These are phyloP conservation scores for Escovopsis sp. DNA, from an alignment of 2,329 filamentous ascomycete genomes.

Conservation along the genomic window DNA sequence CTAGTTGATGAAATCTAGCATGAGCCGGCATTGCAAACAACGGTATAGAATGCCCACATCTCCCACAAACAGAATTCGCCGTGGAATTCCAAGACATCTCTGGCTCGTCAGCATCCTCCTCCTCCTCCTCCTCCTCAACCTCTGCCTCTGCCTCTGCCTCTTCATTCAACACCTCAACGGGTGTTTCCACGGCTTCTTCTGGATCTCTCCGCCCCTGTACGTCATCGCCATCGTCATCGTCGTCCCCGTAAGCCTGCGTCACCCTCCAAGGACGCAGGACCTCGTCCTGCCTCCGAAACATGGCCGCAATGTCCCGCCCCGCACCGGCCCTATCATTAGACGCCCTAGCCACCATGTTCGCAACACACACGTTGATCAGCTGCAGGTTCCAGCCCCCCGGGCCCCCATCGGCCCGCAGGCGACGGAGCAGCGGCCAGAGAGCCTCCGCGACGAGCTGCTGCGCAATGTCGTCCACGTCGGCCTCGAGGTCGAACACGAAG, in stretches of 20 bases:
- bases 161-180: conserved; percentile 15
- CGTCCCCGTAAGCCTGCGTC: neutral
- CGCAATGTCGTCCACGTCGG: conserved; percentile 43
- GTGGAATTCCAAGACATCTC: conserved; percentile 17
- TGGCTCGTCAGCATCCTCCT: conserved; percentile 11
- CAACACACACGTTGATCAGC: conserved; percentile 73
- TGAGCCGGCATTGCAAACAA: conserved; percentile 45
- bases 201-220: too few relatives aligned
- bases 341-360: conserved; percentile 59
- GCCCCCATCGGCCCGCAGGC: conserved; percentile 51
- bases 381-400: conserved; percentile 59
- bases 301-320: conserved; percentile 66
- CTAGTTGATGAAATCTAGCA: conserved; percentile 21
- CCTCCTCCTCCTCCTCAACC: conserved; percentile 13
- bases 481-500: conserved; percentile 54
- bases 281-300: conserved; percentile 67
- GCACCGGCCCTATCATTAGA: conserved; percentile 33
- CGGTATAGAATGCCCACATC: conserved; percentile 40
- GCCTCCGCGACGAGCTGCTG: conserved; percentile 55
- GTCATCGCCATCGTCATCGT: too few relatives aligned
- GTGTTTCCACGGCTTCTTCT: too few relatives aligned
- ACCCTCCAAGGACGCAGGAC: conserved; percentile 53
- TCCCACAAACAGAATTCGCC: conserved; percentile 23
- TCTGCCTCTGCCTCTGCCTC: conserved; percentile 6
- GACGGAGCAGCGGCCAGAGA: conserved; percentile 58